These are phyloP conservation scores for Abortiporus biennis DNA, from an alignment of 1,284 basidiomycete genomes.

Conservation along the genomic window DNA sequence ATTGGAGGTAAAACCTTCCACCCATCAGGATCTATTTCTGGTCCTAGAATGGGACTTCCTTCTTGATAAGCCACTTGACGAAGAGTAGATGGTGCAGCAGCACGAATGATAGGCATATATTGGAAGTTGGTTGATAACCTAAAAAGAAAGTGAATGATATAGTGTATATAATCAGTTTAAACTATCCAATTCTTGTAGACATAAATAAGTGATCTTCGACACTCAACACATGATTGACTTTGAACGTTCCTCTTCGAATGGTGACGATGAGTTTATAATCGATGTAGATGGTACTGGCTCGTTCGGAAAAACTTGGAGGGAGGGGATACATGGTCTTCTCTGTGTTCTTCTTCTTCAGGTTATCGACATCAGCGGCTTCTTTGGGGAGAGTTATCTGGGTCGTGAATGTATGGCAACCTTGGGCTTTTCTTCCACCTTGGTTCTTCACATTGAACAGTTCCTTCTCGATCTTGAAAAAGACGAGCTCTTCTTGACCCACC, in stretches of 20 bases:
- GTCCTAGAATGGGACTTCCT: conserved; percentile 22
- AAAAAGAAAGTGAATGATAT: too few relatives aligned
- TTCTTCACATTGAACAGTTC: too few relatives aligned
- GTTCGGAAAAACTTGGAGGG: conserved; percentile 32
- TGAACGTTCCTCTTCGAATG: conserved; percentile 25
- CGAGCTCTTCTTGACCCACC: conserved; percentile 30
- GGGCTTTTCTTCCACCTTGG: too few relatives aligned
- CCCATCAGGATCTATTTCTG: conserved; percentile 27
- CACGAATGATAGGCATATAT: conserved; percentile 27
- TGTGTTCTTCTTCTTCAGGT: conserved; percentile 16
- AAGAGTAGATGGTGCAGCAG: conserved; percentile 25
- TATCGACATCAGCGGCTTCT: conserved; percentile 19
- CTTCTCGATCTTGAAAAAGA: conserved; percentile 23
- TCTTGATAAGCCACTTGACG: conserved; percentile 26
- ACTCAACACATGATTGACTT: conserved; percentile 28
- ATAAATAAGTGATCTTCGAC: too few relatives aligned
- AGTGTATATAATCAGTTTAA: too few relatives aligned
- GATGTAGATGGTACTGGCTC: conserved; percentile 31
- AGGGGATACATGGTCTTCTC: conserved; percentile 20
- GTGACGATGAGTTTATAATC: conserved; percentile 33
- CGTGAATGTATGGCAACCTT: too few relatives aligned
- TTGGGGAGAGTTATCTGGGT: conserved; percentile 25
- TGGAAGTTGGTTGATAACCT: conserved; percentile 28
- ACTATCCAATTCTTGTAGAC: too few relatives aligned
- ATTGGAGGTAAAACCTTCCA: conserved; percentile 28